Conservation (phyloP, 768 basidiomycete species). For the Russula virescens region DNA sequence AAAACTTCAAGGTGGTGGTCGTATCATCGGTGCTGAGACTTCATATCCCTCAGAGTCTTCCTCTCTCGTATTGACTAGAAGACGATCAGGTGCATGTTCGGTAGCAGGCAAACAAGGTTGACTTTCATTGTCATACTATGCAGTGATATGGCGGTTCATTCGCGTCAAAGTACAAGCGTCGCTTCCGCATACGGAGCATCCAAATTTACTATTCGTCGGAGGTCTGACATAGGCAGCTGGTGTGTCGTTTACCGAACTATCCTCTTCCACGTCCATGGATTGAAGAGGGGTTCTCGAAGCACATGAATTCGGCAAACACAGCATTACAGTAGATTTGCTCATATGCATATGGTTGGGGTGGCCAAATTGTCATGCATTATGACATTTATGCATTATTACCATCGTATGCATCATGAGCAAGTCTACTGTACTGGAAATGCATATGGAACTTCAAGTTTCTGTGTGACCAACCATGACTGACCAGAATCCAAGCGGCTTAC, state of each 20-base stretch:
- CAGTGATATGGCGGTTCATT: neutral
- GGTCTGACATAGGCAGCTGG: slow-evolving; percentile 26
- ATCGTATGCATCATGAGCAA: too few relatives aligned
- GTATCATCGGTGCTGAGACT: slow-evolving; percentile 8
- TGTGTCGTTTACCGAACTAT: neutral
- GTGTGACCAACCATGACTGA: too few relatives aligned
- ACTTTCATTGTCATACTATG: neutral
- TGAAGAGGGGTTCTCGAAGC: slow-evolving; percentile 12
- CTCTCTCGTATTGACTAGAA: neutral
- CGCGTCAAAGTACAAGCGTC: neutral
- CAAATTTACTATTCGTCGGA: slow-evolving; percentile 28
- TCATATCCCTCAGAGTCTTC: neutral
- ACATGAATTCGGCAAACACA: slow-evolving; percentile 19
- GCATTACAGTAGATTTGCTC: slow-evolving; percentile 28
- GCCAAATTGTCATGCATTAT: too few relatives aligned
- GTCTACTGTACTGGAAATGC: too few relatives aligned
- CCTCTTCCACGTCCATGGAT: too few relatives aligned
- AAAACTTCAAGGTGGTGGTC: too few relatives aligned
- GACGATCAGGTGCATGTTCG: slow-evolving; percentile 8
- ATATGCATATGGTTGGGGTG: slow-evolving; percentile 26
- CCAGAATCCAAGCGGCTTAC: too few relatives aligned
- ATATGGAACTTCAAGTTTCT: too few relatives aligned
- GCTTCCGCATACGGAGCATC: slow-evolving; percentile 16
- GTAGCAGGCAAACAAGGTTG: slow-evolving; percentile 21
- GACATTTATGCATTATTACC: too few relatives aligned